A percentile compares a stretch with the other conserved stretches of the same genome.
phyloP scores from a whole-genome alignment of 2,329 filamentous ascomycete genomes.

The Venturia nashicola region DNA sequence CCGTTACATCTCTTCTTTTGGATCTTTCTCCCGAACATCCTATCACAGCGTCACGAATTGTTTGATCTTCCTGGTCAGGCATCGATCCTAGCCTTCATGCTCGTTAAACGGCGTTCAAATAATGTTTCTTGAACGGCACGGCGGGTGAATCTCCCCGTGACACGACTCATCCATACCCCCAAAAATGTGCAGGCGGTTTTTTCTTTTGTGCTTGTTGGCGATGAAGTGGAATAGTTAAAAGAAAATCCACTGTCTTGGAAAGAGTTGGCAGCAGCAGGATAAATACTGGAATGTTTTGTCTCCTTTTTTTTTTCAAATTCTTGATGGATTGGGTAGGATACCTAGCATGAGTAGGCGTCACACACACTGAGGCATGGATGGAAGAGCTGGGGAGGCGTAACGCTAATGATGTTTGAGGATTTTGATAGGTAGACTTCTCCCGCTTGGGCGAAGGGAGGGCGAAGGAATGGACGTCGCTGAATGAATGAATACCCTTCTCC shows the following conservation, averaged over 20 bases:
- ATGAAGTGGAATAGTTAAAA: not conserved
- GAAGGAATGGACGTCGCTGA: not conserved
- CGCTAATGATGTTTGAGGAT: not conserved
- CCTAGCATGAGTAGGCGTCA: not conserved
- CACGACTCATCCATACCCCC: not conserved
- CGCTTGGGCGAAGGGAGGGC: not conserved
- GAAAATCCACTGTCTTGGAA: not conserved
- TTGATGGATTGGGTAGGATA: not conserved
- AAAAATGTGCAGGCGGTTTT: not conserved
- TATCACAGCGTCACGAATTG: not conserved
- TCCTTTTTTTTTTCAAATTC: not conserved
- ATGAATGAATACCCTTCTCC: conserved; percentile 1
- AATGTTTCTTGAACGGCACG: not conserved
- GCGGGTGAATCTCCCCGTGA: not conserved
- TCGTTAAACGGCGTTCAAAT: not conserved
- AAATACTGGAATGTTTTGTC: not conserved
- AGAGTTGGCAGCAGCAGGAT: not conserved
- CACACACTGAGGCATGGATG: not conserved
- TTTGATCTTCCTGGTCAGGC: not conserved
- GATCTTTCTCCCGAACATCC: not conserved
- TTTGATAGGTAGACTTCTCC: not conserved
- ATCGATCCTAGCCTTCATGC: not conserved
- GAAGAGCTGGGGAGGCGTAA: not conserved
- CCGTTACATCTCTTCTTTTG: not conserved
- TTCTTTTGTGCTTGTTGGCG: not conserved